These are phyloP conservation scores for Agrocybe pediades DNA, from an alignment of 768 basidiomycete species.

Conservation along the genomic window DNA sequence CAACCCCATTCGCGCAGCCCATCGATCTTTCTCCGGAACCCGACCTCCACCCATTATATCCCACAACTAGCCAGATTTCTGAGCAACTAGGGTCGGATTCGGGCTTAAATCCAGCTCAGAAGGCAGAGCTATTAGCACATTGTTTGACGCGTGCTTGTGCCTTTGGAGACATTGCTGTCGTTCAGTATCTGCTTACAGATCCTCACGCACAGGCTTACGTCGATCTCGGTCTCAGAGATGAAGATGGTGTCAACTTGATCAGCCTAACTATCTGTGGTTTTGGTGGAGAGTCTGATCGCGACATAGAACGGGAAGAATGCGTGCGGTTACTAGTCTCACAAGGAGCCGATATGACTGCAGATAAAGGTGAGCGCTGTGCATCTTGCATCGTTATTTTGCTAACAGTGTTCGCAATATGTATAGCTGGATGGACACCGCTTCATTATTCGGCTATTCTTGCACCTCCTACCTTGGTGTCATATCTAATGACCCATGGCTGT, in stretches of 20 bases:
- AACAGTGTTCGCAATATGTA: background rate
- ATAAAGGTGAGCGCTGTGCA: slow-evolving; percentile 52
- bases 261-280: slow-evolving; percentile 81
- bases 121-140: slow-evolving; percentile 70
- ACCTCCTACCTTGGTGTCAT: slow-evolving; percentile 88
- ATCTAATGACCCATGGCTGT: slow-evolving; percentile 91
- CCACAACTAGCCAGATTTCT: slow-evolving; percentile 62
- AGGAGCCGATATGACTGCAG: slow-evolving; percentile 69
- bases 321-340: slow-evolving; percentile 78
- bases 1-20: slow-evolving; percentile 24
- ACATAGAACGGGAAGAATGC: slow-evolving; percentile 90
- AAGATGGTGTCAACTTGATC: slow-evolving; percentile 83
- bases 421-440: slow-evolving; percentile 94
- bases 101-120: slow-evolving; percentile 69
- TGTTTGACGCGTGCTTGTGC: slow-evolving; percentile 74
- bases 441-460: slow-evolving; percentile 89
- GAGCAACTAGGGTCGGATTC: slow-evolving; percentile 67
- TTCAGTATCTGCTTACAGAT: slow-evolving; percentile 74
- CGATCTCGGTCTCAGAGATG: slow-evolving; percentile 74
- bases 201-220: slow-evolving; percentile 63
- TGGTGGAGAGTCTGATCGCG: slow-evolving; percentile 77
- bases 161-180: slow-evolving; percentile 73
- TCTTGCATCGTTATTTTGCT: background rate
- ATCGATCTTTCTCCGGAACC: slow-evolving; percentile 72
- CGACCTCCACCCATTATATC: slow-evolving; percentile 80